phyloP scores from a whole-genome alignment of 805 yeast species.

The Schwanniomyces occidentalis region DNA sequence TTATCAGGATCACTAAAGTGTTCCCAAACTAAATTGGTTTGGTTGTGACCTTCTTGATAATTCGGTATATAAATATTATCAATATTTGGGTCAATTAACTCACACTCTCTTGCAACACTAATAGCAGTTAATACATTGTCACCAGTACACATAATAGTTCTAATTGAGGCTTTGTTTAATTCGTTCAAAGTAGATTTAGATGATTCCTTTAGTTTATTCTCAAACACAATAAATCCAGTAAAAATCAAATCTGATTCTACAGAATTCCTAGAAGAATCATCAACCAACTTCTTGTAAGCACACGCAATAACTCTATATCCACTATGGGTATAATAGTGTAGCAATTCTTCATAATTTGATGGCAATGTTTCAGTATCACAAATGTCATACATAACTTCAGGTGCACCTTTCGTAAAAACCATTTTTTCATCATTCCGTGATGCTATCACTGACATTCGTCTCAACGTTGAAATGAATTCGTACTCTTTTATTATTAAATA shows the following conservation, averaged over 20 bases:
- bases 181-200: conserved; percentile 62
- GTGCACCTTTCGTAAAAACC: conserved; percentile 89
- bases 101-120: conserved; percentile 87
- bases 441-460: conserved; percentile 88
- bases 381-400: conserved; percentile 82
- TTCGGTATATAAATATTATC: conserved; percentile 53
- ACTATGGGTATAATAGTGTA: conserved; percentile 84
- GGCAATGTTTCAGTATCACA: conserved; percentile 78
- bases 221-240: conserved; percentile 88
- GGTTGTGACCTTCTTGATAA: conserved; percentile 39
- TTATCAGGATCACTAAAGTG: conserved; percentile 61
- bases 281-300: conserved; percentile 58
- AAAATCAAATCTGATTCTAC: conserved; percentile 72
- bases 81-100: conserved; percentile 49
- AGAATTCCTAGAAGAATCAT: conserved; percentile 52
- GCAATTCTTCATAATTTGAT: conserved; percentile 63
- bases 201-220: conserved; percentile 78
- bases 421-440: conserved; percentile 25
- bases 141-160: conserved; percentile 97
- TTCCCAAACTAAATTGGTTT: conserved; percentile 59
- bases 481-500: conserved; percentile 50
- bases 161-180: conserved; percentile 65
- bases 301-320: conserved; percentile 97
- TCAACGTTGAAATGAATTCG: conserved; percentile 80
- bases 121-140: conserved; percentile 94